Evolutionary conservation across 2,329 filamentous ascomycete genomes (phyloP), one percentile per base, ranked within the genome.

Genomic region (Dactylellina haptotyla): DNA sequence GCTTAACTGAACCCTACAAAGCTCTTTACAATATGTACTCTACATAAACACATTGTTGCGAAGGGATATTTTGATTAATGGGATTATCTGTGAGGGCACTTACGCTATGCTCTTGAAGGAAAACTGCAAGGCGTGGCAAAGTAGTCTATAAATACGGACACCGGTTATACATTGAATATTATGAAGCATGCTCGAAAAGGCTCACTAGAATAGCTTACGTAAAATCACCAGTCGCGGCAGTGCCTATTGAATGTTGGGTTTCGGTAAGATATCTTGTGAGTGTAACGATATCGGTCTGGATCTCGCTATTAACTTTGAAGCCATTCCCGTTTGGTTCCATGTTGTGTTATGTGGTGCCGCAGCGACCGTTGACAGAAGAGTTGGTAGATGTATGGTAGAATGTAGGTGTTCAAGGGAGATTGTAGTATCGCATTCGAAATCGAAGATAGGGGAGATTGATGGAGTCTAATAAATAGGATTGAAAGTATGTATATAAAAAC

Each of bases 71-170:
- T 50, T 10, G 12, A 12, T 18, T 18, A 8, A 18, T 28, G 9
- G 20, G 14, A 16, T 54, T n/a, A 1, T 23, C 18, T 18, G 3
- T 25, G 28, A 30, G 46, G 56, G 53, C 16, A 14, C 76, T 57
- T 78, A 78, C 79, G 95, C 92, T 82, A 99, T 99, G 77, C 92
- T 96, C 86, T 99, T 99, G 90, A 99, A 99, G 76, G 95, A 94
- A 85, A 98, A 99, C 83, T 98, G 95, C 71, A 99, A 90, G 73
- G 95, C 93, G 82, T 99, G 95, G 86, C 93, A 97, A 72, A 99
- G 88, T 59, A 99, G 87, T 79, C 93, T 97, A 79, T 58, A 20
- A 10, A 43, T 23, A 23, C 37, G 1, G 16, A 26, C 8, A 6
- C 30, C 23, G 28, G 28, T 48, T 57, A 63, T 20, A 3, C n/a